A percentile compares a stretch with the other conserved stretches of the same genome.
Conservation (phyloP, 148 eudicot genomes). For the Vaccinium vitisidaea region DNA sequence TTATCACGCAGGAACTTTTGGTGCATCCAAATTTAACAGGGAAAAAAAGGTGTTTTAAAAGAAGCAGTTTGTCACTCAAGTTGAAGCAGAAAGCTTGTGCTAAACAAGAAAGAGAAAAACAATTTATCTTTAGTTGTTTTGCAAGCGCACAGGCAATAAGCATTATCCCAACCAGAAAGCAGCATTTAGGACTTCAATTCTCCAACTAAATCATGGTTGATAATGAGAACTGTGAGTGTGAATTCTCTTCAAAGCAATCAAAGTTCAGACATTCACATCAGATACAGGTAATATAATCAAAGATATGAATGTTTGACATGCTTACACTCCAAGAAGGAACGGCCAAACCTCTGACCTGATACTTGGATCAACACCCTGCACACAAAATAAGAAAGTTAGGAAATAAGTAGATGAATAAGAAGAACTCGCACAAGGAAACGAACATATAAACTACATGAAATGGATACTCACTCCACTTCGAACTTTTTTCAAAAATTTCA, state of each 20-base stretch:
- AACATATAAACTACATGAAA: neutral
- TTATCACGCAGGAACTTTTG: neutral
- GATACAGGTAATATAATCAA: neutral
- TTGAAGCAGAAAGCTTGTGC: neutral
- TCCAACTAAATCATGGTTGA: neutral
- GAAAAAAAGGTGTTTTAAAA: neutral
- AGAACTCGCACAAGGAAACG: neutral
- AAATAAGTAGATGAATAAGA: neutral
- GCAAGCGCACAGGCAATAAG: neutral
- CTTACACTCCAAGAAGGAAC: slow-evolving; percentile 99
- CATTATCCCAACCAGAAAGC: neutral
- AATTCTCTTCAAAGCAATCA: neutral
- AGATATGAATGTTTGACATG: slow-evolving; percentile 12
- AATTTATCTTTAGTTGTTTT: neutral
- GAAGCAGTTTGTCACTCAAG: neutral
- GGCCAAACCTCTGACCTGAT: slow-evolving; percentile 98
- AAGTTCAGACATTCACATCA: neutral
- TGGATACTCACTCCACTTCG: slow-evolving; percentile 76
- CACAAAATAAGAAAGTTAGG: slow-evolving; percentile 1
- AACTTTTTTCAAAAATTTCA: slow-evolving; percentile 84
- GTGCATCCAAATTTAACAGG: neutral
- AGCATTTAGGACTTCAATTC: neutral
- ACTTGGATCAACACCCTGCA: slow-evolving; percentile 91
- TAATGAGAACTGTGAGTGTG: neutral
- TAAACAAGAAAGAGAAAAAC: neutral